Evolutionary conservation across 2,329 filamentous ascomycete genomes (phyloP).

Genomic region (Blastomyces parvus): DNA sequence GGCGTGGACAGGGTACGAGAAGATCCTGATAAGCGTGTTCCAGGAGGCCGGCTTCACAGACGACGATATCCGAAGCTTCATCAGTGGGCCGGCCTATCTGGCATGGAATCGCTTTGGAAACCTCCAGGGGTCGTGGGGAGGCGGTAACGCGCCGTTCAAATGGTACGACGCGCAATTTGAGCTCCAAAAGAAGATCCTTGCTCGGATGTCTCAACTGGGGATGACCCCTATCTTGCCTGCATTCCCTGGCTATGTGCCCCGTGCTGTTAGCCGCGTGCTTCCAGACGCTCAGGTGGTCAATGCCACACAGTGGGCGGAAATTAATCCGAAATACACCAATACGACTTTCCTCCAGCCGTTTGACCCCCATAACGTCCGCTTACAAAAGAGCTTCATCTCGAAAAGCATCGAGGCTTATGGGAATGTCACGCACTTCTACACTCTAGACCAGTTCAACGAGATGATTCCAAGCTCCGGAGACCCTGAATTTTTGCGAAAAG

Average conservation of each 20-base stretch:
- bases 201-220: constrained; percentile 44
- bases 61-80: constrained; percentile 38
- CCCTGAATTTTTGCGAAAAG: background rate
- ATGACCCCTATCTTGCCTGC: constrained; percentile 30
- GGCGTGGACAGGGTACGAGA: constrained; percentile 45
- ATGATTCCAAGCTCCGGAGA: constrained; percentile 42
- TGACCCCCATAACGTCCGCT: constrained; percentile 35
- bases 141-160: constrained; percentile 22
- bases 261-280: constrained; percentile 14
- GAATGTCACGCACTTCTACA: constrained; percentile 42
- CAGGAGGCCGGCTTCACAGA: constrained; percentile 38
- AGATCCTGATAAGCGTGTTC: constrained; percentile 43
- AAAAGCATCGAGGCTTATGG: constrained; percentile 42
- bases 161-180: constrained; percentile 43
- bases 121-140: constrained; percentile 25
- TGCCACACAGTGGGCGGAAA: constrained; percentile 38
- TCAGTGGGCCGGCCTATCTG: constrained; percentile 18
- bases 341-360: constrained; percentile 42
- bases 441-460: constrained; percentile 47
- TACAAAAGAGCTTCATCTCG: constrained; percentile 40
- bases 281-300: constrained; percentile 39
- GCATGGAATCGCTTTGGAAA: background rate
- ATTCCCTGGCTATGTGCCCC: background rate
- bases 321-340: constrained; percentile 36
- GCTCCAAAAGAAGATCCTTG: constrained; percentile 42